Base-by-base conservation (phyloP, 2,329 filamentous ascomycete genomes). In the Trichoderma atrobrunneum region DNA sequence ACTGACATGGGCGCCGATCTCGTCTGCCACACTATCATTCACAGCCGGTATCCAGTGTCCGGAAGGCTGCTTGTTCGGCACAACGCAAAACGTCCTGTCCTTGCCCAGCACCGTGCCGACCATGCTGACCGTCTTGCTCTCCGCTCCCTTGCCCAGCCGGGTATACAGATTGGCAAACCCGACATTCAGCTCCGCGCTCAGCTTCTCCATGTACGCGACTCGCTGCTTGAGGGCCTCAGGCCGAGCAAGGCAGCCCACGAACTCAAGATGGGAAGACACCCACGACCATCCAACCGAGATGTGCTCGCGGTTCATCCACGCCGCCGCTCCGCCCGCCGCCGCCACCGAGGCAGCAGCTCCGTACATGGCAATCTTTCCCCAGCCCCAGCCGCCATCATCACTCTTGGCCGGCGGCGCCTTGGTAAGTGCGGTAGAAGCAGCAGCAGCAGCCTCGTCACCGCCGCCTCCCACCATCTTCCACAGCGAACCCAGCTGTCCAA, bases 161-260 rank as follows among this genome's bases (percentile, higher is more conserved):
- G 94, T 97, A 81, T 97, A 98, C 72, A 98, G 86, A 79, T 98
- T 96, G 16, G 90, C 90, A 79, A 95, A 97, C 3, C 93, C 92
- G 16, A 98, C 87, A 14, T 86, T 86, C 16, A 93, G 87, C 72
- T 92, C 89, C 60, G 85, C 80, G 39, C 90, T 86, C 24, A 95
- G 83, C 72, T 86, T 85, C n/a, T 88, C 85, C 79, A 98, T 85
- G 73, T 85, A 87, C n/a, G 85, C 83, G 11, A 97, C 86, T 36
- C 96, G 89, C 78, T 90, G 88, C 76, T 91, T 90, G 75, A 98
- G 85, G 78, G 97, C 94, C 76, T 95, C 92, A 5, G 90, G 90
- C n/a, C 93, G 90, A 62, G 93, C 92, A 8, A 99, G 87, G 78
- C 94, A 97, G 2, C 94, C 94, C 1, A 98, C 93, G 78, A 98